These are phyloP conservation scores for Pythium dissotocum DNA, from an alignment of 352 stramenopile species.

Conservation along the genomic window DNA sequence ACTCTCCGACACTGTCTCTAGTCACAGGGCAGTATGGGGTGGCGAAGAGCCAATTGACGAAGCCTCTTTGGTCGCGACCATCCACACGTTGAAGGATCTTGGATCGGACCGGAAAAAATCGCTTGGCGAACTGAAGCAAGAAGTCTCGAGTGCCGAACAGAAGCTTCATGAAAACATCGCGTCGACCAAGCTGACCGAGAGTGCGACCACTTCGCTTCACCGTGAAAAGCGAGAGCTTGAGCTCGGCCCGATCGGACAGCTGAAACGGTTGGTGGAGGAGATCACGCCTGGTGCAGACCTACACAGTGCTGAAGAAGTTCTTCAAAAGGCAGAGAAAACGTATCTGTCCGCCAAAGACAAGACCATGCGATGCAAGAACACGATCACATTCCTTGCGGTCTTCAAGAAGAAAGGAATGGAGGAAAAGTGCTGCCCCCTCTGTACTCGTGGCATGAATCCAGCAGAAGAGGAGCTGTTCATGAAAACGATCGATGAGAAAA, in stretches of 20 bases:
- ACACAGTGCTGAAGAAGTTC: conserved; percentile 44
- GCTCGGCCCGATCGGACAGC: conserved; percentile 44
- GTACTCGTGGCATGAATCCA: conserved; percentile 55
- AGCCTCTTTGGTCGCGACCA: conserved; percentile 26
- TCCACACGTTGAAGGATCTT: conserved; percentile 33
- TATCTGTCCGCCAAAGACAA: conserved; percentile 87
- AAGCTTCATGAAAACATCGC: conserved; percentile 53
- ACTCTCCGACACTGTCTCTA: conserved; percentile 45
- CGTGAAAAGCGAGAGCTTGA: conserved; percentile 58
- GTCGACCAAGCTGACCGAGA: conserved; percentile 51
- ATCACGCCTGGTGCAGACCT: conserved; percentile 47
- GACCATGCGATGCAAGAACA: conserved; percentile 76
- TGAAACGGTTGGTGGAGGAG: conserved; percentile 54
- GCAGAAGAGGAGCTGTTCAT: conserved; percentile 64
- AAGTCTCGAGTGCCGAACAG: conserved; percentile 36
- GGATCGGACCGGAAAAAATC: conserved; percentile 27
- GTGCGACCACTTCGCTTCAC: conserved; percentile 38
- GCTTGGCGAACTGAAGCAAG: conserved; percentile 31
- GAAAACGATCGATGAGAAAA: conserved; percentile 70
- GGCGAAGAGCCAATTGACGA: conserved; percentile 35
- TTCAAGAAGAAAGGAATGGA: conserved; percentile 84
- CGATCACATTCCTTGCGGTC: conserved; percentile 80
- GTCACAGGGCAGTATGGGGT: conserved; percentile 37
- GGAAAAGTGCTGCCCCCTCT: conserved; percentile 80
- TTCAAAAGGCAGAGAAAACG: conserved; percentile 53